Conservation (phyloP, 352 stramenopile species). For the Phytophthora ohioensis region DNA sequence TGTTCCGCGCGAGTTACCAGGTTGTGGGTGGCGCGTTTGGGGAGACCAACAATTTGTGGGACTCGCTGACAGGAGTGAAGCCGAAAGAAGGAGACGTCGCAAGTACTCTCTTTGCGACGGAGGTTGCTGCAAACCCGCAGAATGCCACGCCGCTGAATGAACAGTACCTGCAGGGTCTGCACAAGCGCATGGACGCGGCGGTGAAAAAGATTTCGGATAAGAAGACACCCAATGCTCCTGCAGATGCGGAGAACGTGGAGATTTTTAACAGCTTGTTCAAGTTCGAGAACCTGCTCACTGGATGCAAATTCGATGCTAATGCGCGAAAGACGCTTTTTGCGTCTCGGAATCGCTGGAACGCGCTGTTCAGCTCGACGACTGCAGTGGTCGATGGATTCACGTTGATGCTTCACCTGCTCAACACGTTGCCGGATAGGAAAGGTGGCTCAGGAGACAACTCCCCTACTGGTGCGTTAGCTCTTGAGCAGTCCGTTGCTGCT, state of each 20-base stretch:
- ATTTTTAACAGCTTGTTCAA: conserved; percentile 56
- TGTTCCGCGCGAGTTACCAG: conserved; percentile 55
- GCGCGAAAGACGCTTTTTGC: conserved; percentile 50
- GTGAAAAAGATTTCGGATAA: conserved; percentile 45
- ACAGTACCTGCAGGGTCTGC: conserved; percentile 50
- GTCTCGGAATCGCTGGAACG: conserved; percentile 54
- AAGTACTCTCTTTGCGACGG: conserved; percentile 31
- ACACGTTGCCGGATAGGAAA: conserved; percentile 52
- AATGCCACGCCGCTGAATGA: conserved; percentile 43
- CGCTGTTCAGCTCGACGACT: conserved; percentile 51
- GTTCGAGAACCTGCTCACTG: conserved; percentile 55
- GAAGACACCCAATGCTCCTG: conserved; percentile 33
- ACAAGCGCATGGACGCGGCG: conserved; percentile 46
- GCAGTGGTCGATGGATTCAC: conserved; percentile 60
- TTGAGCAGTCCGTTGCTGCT: conserved; percentile 53
- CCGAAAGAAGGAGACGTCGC: conserved; percentile 42
- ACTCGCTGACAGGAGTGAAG: conserved; percentile 34
- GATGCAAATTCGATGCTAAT: conserved; percentile 49
- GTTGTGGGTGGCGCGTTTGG: conserved; percentile 31
- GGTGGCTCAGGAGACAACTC: conserved; percentile 35
- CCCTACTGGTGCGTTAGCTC: conserved; percentile 32
- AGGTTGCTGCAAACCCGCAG: conserved; percentile 32
- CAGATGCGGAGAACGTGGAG: conserved; percentile 52
- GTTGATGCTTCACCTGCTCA: conserved; percentile 62
- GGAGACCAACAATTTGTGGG: conserved; percentile 45